Evolutionary conservation across 805 yeast species (phyloP).

Genomic region (Komagataella phaffii): DNA sequence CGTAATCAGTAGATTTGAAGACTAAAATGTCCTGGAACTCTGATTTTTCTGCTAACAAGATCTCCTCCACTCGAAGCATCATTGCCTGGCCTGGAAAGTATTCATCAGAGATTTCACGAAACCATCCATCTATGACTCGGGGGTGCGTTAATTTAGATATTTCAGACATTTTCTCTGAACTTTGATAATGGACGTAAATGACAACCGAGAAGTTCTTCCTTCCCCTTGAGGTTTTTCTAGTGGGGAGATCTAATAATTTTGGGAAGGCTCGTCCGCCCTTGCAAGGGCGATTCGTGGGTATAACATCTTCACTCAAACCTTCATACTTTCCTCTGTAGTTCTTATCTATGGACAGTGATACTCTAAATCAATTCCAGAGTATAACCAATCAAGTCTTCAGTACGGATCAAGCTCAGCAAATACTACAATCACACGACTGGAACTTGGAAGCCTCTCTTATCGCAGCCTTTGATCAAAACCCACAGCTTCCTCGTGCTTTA

Average conservation of each 20-base stretch:
- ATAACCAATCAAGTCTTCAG: not conserved
- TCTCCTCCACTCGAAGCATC: conserved; percentile 77
- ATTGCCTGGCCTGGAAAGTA: conserved; percentile 99
- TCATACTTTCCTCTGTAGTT: not conserved
- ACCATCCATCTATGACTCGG: conserved; percentile 80
- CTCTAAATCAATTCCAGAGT: not conserved
- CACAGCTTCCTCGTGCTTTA: not conserved
- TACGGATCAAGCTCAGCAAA: not conserved
- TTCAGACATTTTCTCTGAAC: not conserved
- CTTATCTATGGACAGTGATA: not conserved
- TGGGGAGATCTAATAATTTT: not conserved
- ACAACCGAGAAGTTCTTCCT: not conserved
- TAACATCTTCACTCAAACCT: not conserved
- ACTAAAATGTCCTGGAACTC: conserved; percentile 89
- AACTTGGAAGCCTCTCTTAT: not conserved
- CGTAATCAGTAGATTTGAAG: conserved; percentile 86
- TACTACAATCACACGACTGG: not conserved
- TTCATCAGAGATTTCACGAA: conserved; percentile 86
- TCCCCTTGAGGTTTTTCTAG: not conserved
- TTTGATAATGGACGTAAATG: not conserved
- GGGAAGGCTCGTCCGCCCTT: not conserved
- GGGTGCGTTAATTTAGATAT: conserved; percentile 34
- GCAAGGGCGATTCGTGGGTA: not conserved
- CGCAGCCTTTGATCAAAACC: not conserved
- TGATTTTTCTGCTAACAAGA: conserved; percentile 75